A percentile compares a stretch with the other conserved stretches of the same genome.
phyloP scores from a whole-genome alignment of 2,329 filamentous ascomycete species.

The Hirsutella minnesotensis region DNA sequence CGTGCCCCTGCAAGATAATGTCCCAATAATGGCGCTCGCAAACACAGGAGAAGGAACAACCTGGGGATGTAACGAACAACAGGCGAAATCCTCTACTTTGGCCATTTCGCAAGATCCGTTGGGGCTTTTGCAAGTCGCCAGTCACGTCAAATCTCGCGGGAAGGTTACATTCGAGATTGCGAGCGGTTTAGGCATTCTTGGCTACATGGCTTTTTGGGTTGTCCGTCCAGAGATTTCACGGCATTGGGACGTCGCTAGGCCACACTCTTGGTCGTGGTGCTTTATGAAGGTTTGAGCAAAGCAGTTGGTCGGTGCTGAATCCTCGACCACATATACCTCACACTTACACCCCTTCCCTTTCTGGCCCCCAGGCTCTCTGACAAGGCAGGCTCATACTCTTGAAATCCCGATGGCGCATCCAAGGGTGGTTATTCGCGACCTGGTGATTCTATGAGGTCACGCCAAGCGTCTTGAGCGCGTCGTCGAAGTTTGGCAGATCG shows the following conservation, averaged over 20 bases:
- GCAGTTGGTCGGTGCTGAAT: no score
- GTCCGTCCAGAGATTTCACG: conserved; percentile 13
- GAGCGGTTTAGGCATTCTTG: conserved; percentile 61
- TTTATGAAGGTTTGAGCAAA: conserved; percentile 1
- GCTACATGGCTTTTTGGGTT: conserved; percentile 58
- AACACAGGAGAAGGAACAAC: no score
- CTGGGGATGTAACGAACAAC: no score
- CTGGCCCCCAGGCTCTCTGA: no score
- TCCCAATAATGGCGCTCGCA: no score
- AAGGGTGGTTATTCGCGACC: no score
- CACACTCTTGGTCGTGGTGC: conserved; percentile 1
- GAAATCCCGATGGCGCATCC: no score
- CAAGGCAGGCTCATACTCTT: no score
- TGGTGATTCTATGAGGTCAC: background rate
- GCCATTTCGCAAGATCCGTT: conserved; percentile 61
- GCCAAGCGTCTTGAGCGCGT: conserved; percentile 14
- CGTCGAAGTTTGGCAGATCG: conserved; percentile 18
- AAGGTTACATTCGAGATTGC: conserved; percentile 62
- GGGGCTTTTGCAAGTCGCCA: conserved; percentile 59
- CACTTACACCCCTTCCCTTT: no score
- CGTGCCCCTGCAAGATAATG: no score
- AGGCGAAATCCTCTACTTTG: no score
- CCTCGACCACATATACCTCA: no score
- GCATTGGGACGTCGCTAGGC: conserved; percentile 5
- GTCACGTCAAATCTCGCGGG: conserved; percentile 51